Evolutionary conservation across 78 protist species (phyloP).

Genomic region (Cavenderia fasciculata): DNA sequence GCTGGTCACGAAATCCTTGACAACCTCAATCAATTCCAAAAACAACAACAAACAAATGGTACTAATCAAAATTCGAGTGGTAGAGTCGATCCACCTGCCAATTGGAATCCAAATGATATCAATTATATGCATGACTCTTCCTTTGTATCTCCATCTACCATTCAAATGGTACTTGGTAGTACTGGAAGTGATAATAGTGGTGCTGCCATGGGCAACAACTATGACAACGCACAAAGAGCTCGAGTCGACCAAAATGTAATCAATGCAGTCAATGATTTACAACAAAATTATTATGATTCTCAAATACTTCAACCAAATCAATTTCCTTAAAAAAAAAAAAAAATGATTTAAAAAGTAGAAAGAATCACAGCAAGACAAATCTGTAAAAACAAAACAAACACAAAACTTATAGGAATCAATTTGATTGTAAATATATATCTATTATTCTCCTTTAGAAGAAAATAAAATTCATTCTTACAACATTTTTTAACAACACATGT

Average conservation of each 20-base stretch:
- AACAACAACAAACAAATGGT: neutral
- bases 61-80: neutral
- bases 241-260: neutral
- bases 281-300: conserved; percentile 8
- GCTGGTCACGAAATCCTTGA: conserved; percentile 26
- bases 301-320: too few relatives aligned
- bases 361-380: too few relatives aligned
- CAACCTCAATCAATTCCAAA: neutral
- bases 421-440: too few relatives aligned
- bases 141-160: neutral
- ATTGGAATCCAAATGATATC: neutral
- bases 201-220: neutral
- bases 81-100: too few relatives aligned
- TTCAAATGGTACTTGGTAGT: neutral
- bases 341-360: too few relatives aligned
- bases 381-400: too few relatives aligned
- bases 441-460: too few relatives aligned
- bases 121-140: neutral
- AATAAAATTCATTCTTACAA: too few relatives aligned
- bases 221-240: neutral
- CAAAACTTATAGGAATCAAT: too few relatives aligned
- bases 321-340: too few relatives aligned
- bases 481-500: too few relatives aligned
- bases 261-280: neutral
- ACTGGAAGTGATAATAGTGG: neutral